Percentiles rank a stretch among this genome's conserved stretches.
Evolutionary conservation across 2,329 filamentous ascomycete species (phyloP).

Genomic region (Didymella lethalis): DNA sequence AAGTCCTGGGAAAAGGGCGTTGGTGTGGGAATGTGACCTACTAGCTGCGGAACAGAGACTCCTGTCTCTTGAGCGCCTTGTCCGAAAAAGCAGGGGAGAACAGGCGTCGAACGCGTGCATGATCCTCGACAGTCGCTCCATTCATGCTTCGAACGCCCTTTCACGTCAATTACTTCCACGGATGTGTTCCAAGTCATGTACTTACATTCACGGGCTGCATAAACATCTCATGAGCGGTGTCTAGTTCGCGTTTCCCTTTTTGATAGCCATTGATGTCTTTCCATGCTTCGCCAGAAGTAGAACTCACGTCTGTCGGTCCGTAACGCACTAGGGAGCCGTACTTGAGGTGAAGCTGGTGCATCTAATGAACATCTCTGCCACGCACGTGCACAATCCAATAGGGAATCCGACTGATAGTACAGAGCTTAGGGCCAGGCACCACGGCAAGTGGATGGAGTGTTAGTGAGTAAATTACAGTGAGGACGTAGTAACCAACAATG

Average conservation of each 20-base stretch:
- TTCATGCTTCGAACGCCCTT: slow-evolving; percentile 2
- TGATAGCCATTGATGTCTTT: slow-evolving; percentile 27
- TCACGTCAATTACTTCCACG: no score
- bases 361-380: slow-evolving; percentile 2
- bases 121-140: slow-evolving; percentile 2
- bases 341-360: slow-evolving; percentile 17
- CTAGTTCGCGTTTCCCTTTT: neutral
- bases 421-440: slow-evolving; percentile 1
- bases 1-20: neutral
- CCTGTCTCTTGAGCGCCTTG: slow-evolving; percentile 46
- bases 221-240: neutral
- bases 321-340: slow-evolving; percentile 27
- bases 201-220: slow-evolving; percentile 5
- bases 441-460: slow-evolving; percentile 1
- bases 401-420: slow-evolving; percentile 2
- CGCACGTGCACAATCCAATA: slow-evolving; percentile 2
- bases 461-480: neutral
- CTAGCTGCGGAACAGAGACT: slow-evolving; percentile 46
- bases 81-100: slow-evolving; percentile 49
- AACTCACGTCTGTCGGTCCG: slow-evolving; percentile 23
- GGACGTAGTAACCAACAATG: neutral
- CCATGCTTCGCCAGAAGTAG: slow-evolving; percentile 15
- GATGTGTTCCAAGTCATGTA: no score
- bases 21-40: slow-evolving; percentile 20
- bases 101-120: slow-evolving; percentile 25